phyloP scores from a whole-genome alignment of 192 early-diverging fungal genomes.

The Coemansia sp. region DNA sequence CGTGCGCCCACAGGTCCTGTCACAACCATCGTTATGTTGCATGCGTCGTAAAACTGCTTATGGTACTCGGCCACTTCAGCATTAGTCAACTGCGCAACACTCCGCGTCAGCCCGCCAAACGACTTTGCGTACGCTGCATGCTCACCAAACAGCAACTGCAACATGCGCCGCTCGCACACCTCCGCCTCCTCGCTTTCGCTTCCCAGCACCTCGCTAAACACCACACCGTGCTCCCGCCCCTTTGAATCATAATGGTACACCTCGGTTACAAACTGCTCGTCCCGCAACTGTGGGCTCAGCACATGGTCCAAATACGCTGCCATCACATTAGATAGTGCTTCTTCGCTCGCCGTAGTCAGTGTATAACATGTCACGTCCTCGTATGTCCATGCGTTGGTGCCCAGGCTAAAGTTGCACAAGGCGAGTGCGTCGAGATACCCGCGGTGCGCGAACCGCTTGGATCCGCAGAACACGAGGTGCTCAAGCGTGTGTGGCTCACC shows the following conservation, averaged over 20 bases:
- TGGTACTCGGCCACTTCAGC: conserved; percentile 78
- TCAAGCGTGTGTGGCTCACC: conserved; percentile 87
- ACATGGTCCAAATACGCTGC: conserved; percentile 83
- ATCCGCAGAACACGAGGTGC: conserved; percentile 81
- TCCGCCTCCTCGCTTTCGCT: conserved; percentile 72
- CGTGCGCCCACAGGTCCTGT: conserved; percentile 52
- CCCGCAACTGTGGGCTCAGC: conserved; percentile 67
- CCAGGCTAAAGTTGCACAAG: conserved; percentile 68
- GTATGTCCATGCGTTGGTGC: conserved; percentile 71
- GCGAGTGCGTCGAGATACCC: conserved; percentile 78
- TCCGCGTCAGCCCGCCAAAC: conserved; percentile 72
- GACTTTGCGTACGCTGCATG: conserved; percentile 65
- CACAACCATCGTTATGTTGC: conserved; percentile 70
- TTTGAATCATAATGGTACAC: conserved; percentile 76
- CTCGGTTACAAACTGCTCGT: conserved; percentile 74
- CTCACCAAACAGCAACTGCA: conserved; percentile 45
- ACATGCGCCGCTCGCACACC: conserved; percentile 31
- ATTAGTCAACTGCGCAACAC: conserved; percentile 71
- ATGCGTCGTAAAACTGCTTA: conserved; percentile 66
- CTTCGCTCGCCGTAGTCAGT: conserved; percentile 61
- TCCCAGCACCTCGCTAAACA: conserved; percentile 73
- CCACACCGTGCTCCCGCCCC: conserved; percentile 76
- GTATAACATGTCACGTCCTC: conserved; percentile 70
- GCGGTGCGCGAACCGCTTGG: conserved; percentile 60
- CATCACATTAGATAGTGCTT: conserved; percentile 70